Conservation (phyloP, 805 yeast species). For the Lachancea cidri region DNA sequence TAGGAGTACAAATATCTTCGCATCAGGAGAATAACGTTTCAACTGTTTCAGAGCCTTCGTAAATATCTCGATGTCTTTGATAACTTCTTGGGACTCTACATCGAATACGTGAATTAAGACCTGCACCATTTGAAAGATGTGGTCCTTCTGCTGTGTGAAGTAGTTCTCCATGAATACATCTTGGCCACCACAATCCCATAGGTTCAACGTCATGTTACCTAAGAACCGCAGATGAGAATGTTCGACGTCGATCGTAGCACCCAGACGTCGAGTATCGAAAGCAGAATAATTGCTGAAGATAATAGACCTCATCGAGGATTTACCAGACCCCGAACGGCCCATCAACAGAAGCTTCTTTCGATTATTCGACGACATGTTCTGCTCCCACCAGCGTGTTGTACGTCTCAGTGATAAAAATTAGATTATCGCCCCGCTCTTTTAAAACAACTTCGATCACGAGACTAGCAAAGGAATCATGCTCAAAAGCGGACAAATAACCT, state of each 20-base stretch:
- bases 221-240: conserved; percentile 89
- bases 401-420: neutral
- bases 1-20: conserved; percentile 82
- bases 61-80: conserved; percentile 90
- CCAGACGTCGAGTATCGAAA: conserved; percentile 88
- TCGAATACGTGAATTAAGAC: conserved; percentile 95
- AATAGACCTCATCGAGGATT: conserved; percentile 94
- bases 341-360: conserved; percentile 62
- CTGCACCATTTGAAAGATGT: conserved; percentile 91
- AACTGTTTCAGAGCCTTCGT: conserved; percentile 76
- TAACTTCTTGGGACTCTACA: conserved; percentile 86
- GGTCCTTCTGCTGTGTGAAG: conserved; percentile 80
- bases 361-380: conserved; percentile 28
- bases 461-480: neutral
- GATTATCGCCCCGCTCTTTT: neutral
- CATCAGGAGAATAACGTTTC: conserved; percentile 80
- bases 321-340: conserved; percentile 97
- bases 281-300: conserved; percentile 96
- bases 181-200: conserved; percentile 99
- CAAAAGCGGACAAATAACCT: neutral
- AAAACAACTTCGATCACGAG: conserved; percentile 1
- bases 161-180: conserved; percentile 95
- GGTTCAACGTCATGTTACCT: conserved; percentile 89
- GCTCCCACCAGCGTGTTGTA: neutral
- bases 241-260: conserved; percentile 98